These are phyloP conservation scores for Mixia osmundae DNA, from an alignment of 1,284 basidiomycete genomes.

Conservation along the genomic window DNA sequence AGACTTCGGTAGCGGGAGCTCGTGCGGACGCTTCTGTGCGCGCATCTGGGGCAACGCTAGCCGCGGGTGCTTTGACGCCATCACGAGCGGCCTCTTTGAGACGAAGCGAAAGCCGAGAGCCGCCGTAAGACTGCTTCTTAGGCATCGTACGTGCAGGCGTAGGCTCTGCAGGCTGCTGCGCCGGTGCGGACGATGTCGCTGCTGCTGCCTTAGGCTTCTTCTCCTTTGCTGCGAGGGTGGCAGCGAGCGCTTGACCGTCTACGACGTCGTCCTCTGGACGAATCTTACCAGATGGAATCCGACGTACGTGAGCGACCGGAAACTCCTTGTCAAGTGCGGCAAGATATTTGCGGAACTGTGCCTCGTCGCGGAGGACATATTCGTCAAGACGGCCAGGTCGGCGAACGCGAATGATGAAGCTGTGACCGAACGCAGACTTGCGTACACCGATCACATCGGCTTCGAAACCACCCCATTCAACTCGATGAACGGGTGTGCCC, in stretches of 20 bases:
- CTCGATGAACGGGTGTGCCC: constrained; percentile 10
- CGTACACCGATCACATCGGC: constrained; percentile 13
- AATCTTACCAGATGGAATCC: constrained; percentile 7
- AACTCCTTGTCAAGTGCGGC: constrained; percentile 9
- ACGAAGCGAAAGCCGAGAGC: too few relatives aligned
- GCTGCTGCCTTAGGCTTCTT: too few relatives aligned
- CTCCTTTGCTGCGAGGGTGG: too few relatives aligned
- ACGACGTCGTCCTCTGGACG: constrained; percentile 8
- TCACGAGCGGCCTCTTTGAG: too few relatives aligned
- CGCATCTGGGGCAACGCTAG: too few relatives aligned
- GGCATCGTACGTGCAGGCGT: too few relatives aligned
- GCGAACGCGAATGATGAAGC: constrained; percentile 15
- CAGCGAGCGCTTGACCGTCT: constrained; percentile 7
- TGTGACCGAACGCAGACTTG: constrained; percentile 6
- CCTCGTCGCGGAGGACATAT: constrained; percentile 13
- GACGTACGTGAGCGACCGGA: constrained; percentile 12
- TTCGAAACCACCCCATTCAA: constrained; percentile 17
- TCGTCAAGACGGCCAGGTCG: constrained; percentile 14
- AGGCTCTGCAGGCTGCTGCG: too few relatives aligned
- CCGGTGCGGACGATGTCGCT: too few relatives aligned
- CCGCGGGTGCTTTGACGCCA: too few relatives aligned
- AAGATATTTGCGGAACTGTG: constrained; percentile 12
- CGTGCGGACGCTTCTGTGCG: background rate
- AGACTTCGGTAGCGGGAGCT: background rate
- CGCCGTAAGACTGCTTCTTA: too few relatives aligned